These are phyloP conservation scores for Albatrellus ellisii DNA, from an alignment of 768 basidiomycete species.

Conservation along the genomic window DNA sequence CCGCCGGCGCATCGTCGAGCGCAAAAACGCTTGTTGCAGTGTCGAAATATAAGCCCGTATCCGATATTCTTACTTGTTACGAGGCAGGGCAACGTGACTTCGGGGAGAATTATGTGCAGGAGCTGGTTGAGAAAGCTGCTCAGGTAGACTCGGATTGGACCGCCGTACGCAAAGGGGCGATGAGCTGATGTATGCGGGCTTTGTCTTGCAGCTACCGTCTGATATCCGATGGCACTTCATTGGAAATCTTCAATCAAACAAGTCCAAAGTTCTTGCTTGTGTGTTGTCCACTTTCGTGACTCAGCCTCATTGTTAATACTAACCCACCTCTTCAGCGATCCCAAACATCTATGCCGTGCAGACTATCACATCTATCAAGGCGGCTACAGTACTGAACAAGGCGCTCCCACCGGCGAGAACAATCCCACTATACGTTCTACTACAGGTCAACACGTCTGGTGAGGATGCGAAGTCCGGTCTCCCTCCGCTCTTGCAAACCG, in stretches of 20 bases:
- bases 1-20: slow-evolving; percentile 12
- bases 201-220: slow-evolving; percentile 48
- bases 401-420: slow-evolving; percentile 43
- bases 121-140: slow-evolving; percentile 74
- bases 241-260: slow-evolving; percentile 87
- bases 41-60: slow-evolving; percentile 84
- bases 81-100: slow-evolving; percentile 79
- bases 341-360: slow-evolving; percentile 83
- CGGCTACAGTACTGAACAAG: slow-evolving; percentile 70
- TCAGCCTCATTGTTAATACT: not conserved
- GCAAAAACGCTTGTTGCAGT: slow-evolving; percentile 81
- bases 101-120: slow-evolving; percentile 96
- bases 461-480: slow-evolving; percentile 87
- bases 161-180: not conserved
- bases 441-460: slow-evolving; percentile 95
- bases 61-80: slow-evolving; percentile 77
- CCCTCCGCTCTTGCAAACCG: slow-evolving; percentile 34
- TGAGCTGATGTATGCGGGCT: not conserved
- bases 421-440: slow-evolving; percentile 60
- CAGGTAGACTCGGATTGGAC: slow-evolving; percentile 3
- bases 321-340: slow-evolving; percentile 38
- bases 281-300: slow-evolving; percentile 13
- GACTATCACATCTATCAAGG: slow-evolving; percentile 72
- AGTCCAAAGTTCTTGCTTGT: slow-evolving; percentile 83
- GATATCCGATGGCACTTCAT: slow-evolving; percentile 98